Conservation (phyloP, 805 yeast genomes). For the Saccharomycopsis schoenii region DNA sequence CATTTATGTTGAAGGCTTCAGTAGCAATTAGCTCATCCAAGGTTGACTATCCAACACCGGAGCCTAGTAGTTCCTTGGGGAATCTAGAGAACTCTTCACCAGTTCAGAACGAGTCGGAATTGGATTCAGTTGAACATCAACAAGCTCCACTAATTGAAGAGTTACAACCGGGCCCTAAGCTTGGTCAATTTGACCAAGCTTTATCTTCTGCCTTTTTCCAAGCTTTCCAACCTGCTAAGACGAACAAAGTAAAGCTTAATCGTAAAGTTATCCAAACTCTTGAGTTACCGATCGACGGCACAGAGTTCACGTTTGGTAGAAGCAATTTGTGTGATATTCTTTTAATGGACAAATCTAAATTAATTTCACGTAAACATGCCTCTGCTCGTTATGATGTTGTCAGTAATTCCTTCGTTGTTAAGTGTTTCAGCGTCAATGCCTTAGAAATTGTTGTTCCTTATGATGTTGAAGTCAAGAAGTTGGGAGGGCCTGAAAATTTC, state of each 20-base stretch:
- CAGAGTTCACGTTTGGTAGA: constrained; percentile 37
- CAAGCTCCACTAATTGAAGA: not conserved
- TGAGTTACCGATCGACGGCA: constrained; percentile 29
- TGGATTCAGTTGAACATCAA: not conserved
- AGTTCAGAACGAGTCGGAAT: not conserved
- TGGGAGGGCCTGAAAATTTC: constrained; percentile 16
- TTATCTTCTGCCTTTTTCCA: not conserved
- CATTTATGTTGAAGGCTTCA: not conserved
- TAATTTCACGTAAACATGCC: constrained; percentile 18
- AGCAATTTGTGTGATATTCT: constrained; percentile 38
- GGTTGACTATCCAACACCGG: constrained; percentile 15
- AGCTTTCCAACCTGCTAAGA: not conserved
- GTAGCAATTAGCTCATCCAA: not conserved
- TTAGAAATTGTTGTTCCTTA: constrained; percentile 42
- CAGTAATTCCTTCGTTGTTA: constrained; percentile 26
- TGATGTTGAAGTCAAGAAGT: constrained; percentile 23
- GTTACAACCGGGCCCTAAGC: constrained; percentile 7
- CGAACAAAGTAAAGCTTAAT: constrained; percentile 6
- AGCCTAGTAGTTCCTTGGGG: constrained; percentile 17
- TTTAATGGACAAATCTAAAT: constrained; percentile 11
- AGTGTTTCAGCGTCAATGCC: constrained; percentile 48
- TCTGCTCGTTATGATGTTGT: constrained; percentile 8
- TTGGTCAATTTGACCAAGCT: constrained; percentile 13
- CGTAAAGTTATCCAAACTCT: constrained; percentile 22
- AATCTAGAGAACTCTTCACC: constrained; percentile 14